Evolutionary conservation across 768 basidiomycete genomes (phyloP).

Genomic region (Chalciporus piperatus): DNA sequence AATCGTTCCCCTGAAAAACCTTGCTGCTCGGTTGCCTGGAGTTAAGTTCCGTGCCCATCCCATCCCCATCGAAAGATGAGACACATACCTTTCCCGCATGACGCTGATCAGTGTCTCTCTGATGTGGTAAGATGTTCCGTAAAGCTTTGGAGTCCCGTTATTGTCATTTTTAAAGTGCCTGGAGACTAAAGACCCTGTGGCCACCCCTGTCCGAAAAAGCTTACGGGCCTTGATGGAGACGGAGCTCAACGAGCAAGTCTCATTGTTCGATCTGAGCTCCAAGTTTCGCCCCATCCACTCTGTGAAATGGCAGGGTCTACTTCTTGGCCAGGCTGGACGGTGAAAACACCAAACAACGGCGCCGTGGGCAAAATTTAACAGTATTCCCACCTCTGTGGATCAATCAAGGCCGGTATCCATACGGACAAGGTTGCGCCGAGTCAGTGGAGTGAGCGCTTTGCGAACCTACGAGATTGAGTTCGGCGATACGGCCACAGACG

Average conservation of each 20-base stretch:
- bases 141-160: slow-evolving; percentile 10
- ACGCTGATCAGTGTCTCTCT: slow-evolving; percentile 14
- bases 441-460: slow-evolving; percentile 10
- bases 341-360: neutral
- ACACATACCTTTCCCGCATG: slow-evolving; percentile 1
- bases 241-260: too few species aligned
- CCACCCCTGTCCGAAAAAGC: slow-evolving; percentile 11
- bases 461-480: neutral
- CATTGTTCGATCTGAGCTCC: too few species aligned
- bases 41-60: neutral
- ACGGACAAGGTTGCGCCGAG: slow-evolving; percentile 8
- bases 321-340: neutral
- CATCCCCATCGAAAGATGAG: neutral
- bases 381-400: slow-evolving; percentile 24
- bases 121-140: slow-evolving; percentile 10
- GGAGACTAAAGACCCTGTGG: slow-evolving; percentile 21
- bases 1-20: neutral
- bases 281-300: too few species aligned
- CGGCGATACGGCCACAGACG: neutral
- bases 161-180: slow-evolving; percentile 18
- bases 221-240: neutral
- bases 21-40: slow-evolving; percentile 1
- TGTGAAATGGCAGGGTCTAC: neutral
- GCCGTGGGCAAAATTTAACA: neutral
- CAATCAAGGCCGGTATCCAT: neutral